phyloP scores from a whole-genome alignment of 768 basidiomycete genomes.

The Leccinum arenicola region DNA sequence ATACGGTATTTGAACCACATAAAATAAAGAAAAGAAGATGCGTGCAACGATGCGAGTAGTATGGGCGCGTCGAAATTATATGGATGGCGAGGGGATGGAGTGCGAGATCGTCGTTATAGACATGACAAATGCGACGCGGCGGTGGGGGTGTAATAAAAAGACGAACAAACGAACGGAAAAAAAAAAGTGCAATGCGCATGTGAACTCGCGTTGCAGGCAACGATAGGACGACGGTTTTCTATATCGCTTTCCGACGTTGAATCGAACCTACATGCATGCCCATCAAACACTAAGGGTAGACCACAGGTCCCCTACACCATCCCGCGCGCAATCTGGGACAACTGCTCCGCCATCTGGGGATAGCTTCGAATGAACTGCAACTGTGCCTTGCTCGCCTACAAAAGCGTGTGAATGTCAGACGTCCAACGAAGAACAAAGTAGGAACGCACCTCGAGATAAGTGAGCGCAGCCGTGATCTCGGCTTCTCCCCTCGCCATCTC shows the following conservation, averaged over 20 bases:
- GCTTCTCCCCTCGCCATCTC: slow-evolving; percentile 88
- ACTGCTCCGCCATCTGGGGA: slow-evolving; percentile 77
- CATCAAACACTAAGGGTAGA: neutral
- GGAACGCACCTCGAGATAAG: slow-evolving; percentile 69
- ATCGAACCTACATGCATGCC: slow-evolving; percentile 10
- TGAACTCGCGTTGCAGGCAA: neutral
- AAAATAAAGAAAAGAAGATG: neutral
- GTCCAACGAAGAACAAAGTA: neutral
- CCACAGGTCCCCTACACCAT: slow-evolving; percentile 30
- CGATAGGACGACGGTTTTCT: neutral
- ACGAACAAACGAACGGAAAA: neutral
- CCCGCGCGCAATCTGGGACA: slow-evolving; percentile 45
- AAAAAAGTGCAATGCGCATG: neutral
- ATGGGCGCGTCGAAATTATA: neutral
- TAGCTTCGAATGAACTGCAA: slow-evolving; percentile 80
- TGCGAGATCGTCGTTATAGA: neutral
- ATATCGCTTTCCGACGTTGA: neutral
- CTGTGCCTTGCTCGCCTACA: slow-evolving; percentile 78
- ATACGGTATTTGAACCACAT: neutral
- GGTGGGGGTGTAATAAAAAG: neutral
- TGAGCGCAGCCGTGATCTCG: slow-evolving; percentile 77
- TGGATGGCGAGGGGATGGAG: neutral
- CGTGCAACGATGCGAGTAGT: neutral
- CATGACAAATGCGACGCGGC: neutral
- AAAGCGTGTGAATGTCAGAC: neutral